phyloP scores from a whole-genome alignment of 1,284 basidiomycete genomes.

The Gymnopus androsaceus region DNA sequence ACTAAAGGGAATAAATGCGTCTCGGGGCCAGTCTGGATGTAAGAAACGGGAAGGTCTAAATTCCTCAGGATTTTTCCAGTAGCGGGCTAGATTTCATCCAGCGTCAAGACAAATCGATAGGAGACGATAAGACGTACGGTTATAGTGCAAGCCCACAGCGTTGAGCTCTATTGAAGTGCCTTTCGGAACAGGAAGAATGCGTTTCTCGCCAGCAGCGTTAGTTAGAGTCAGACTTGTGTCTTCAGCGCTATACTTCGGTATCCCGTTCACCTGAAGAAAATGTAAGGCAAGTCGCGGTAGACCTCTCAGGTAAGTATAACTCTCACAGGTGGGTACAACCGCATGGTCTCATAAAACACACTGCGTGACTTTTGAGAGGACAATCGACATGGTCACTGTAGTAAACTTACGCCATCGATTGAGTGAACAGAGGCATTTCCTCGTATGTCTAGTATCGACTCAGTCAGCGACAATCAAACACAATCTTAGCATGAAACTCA shows the following conservation, averaged over 20 bases:
- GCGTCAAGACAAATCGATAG: conserved; percentile 12
- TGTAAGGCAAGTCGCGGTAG: neutral
- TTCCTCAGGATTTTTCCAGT: conserved; percentile 52
- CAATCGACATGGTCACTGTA: too few species aligned
- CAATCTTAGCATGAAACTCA: conserved; percentile 28
- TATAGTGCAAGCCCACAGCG: conserved; percentile 47
- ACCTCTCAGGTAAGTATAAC: neutral
- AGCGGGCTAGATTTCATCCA: conserved; percentile 44
- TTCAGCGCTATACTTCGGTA: conserved; percentile 53
- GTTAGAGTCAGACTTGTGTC: conserved; percentile 43
- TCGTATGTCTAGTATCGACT: conserved; percentile 46
- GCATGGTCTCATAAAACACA: conserved; percentile 60
- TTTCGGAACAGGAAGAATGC: conserved; percentile 44
- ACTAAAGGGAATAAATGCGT: conserved; percentile 58
- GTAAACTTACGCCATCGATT: conserved; percentile 46
- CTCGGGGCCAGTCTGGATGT: conserved; percentile 43
- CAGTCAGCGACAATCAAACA: neutral
- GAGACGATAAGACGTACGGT: conserved; percentile 34
- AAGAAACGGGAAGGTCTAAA: conserved; percentile 57
- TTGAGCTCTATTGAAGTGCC: conserved; percentile 44
- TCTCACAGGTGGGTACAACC: conserved; percentile 60
- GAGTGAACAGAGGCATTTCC: conserved; percentile 49
- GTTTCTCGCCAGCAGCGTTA: conserved; percentile 38
- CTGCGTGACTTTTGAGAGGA: conserved; percentile 31
- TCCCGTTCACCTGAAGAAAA: conserved; percentile 34